Base-by-base conservation (phyloP, 768 basidiomycete species). In the Lentinula raphanica region DNA sequence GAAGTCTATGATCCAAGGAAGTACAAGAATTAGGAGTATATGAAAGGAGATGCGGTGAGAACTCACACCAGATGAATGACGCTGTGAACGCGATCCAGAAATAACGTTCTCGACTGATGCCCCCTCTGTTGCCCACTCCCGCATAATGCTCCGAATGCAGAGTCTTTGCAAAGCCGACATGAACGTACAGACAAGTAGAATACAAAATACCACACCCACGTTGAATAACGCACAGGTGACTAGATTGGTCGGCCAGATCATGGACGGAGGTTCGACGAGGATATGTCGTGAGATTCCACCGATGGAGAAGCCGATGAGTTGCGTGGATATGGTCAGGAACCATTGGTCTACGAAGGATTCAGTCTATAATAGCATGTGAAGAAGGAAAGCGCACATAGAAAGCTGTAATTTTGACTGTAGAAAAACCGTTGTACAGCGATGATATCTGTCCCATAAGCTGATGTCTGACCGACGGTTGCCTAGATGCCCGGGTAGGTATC, bases 171-270 rank as follows among this genome's bases (percentile, higher is more conserved):
- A 17, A 38, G 17, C 13, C 49, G 31, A 19, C 21, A 39, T 53
- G 2, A 90, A 68, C 87, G 88, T 3, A 90, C 64, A 39, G 21
- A 38, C 44, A 21, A 44, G 8, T 23, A 28, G 23, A 2, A 19
- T 13, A 45, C 29, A 8, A 44, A 25, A 39, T 4, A 15, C 2
- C 15, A 27, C 35, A n/a, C 19, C 9, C 19, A 53, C 51, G 19
- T 53, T 59, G 35, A 59, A 59, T 21, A 59, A 69, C 2, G 86
- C 84, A 63, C 87, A 88, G 0, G 79, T 75, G 12, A 90, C 88
- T 4, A 90, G 75, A 39, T 84, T 84, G 58, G 80, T 79, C 1
- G 88, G 88, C 88, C 88, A 90, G 44, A 90, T 85, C 84, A 86
- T 86, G 1, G 84, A 84, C 2, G 80, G 80, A 8, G 83, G 87